Percentiles rank a stretch among this genome's conserved stretches.
Evolutionary conservation across 257 asterid species (phyloP).

Genomic region (Parsonsia alboflavescens): DNA sequence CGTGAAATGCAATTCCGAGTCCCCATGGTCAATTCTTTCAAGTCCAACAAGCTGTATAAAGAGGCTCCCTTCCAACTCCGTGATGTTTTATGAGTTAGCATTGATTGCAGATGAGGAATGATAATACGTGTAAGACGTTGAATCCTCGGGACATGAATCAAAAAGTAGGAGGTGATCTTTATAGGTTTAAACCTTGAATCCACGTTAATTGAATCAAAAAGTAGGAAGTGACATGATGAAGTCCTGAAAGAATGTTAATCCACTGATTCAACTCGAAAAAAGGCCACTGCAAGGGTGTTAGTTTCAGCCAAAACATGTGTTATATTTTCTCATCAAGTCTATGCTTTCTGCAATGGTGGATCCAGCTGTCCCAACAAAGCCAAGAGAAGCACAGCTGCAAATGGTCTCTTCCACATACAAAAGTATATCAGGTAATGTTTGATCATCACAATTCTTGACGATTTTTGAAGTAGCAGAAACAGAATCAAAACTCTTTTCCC

Average conservation of each 20-base stretch:
- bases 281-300: not conserved
- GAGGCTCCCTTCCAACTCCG: not conserved
- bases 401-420: slow-evolving; percentile 62
- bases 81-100: not conserved
- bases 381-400: slow-evolving; percentile 89
- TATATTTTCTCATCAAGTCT: slow-evolving; percentile 56
- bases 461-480: slow-evolving; percentile 24
- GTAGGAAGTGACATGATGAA: not conserved
- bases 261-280: not conserved
- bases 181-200: slow-evolving; percentile 6
- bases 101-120: not conserved
- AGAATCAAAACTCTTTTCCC: slow-evolving; percentile 28
- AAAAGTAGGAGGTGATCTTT: not conserved
- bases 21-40: not conserved
- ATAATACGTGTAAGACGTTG: not conserved
- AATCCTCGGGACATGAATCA: not conserved
- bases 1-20: not conserved
- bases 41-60: not conserved
- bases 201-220: not conserved
- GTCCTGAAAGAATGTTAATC: slow-evolving; percentile 1
- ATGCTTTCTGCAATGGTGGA: slow-evolving; percentile 83
- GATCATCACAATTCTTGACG: slow-evolving; percentile 33
- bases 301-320: slow-evolving; percentile 33
- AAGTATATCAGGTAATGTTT: slow-evolving; percentile 50
- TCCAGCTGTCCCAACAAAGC: slow-evolving; percentile 86